These are phyloP conservation scores for Lepiota brunneoincarnata DNA, from an alignment of 768 basidiomycete species.

Conservation along the genomic window DNA sequence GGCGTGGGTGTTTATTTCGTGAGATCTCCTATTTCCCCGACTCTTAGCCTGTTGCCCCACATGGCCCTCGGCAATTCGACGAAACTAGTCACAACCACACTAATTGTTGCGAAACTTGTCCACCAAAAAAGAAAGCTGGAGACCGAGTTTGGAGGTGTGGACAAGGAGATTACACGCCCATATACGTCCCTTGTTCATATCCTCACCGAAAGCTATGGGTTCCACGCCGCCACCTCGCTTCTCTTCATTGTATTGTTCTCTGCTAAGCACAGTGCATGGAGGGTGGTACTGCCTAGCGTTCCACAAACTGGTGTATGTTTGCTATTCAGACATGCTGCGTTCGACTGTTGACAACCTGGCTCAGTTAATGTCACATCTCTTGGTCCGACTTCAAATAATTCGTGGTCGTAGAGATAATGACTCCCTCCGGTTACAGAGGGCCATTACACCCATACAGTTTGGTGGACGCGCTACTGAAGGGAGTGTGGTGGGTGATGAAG, in stretches of 20 bases:
- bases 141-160: not conserved
- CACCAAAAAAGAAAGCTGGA: not conserved
- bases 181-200: not conserved
- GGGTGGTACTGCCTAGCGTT: not conserved
- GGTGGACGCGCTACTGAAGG: too few species aligned
- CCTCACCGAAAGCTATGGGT: not conserved
- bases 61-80: not conserved
- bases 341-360: too few species aligned
- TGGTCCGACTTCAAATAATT: not conserved
- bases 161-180: not conserved
- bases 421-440: not conserved
- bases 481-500: too few species aligned
- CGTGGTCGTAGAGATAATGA: not conserved
- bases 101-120: constrained; percentile 1
- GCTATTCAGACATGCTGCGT: too few species aligned
- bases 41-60: not conserved
- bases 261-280: not conserved
- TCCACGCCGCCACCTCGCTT: not conserved
- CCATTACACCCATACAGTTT: not conserved
- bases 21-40: not conserved
- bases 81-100: not conserved
- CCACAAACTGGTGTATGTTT: not conserved
- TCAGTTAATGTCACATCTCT: not conserved
- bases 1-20: not conserved
- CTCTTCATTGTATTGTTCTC: not conserved